phyloP scores from a whole-genome alignment of 495 filamentous ascomycete species.

The Massariosphaeria phaeospora region DNA sequence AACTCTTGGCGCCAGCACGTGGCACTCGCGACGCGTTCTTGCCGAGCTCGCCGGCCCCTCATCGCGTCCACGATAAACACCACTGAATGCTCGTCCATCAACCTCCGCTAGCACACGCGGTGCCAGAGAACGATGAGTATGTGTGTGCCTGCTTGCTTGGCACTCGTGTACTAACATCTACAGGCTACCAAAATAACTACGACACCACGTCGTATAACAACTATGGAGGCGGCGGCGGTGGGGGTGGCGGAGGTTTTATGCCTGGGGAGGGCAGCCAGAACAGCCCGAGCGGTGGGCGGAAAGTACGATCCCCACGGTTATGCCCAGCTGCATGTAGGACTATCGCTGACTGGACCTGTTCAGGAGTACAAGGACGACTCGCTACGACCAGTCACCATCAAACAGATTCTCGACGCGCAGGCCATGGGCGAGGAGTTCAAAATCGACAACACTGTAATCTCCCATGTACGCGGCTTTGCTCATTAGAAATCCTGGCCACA shows the following conservation, averaged over 20 bases:
- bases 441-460: conserved; percentile 67
- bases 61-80: not conserved
- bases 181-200: conserved; percentile 33
- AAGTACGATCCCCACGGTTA: conserved; percentile 34
- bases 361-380: conserved; percentile 61
- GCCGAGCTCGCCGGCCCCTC: not conserved
- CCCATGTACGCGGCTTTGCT: conserved; percentile 41
- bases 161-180: not conserved
- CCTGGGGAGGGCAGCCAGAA: conserved; percentile 52
- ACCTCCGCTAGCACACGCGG: not conserved
- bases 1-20: conserved; percentile 26
- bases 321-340: conserved; percentile 29
- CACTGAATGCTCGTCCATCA: not conserved
- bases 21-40: conserved; percentile 21
- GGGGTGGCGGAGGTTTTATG: conserved; percentile 62
- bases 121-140: conserved; percentile 28
- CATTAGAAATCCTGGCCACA: not conserved
- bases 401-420: conserved; percentile 80
- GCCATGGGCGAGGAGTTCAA: conserved; percentile 70
- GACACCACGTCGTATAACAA: conserved; percentile 50
- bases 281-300: conserved; percentile 43
- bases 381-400: conserved; percentile 87
- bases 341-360: conserved; percentile 32
- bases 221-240: conserved; percentile 57
- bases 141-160: not conserved